Evolutionary conservation across 768 basidiomycete species (phyloP).

Genomic region (Lyophyllum atratum): DNA sequence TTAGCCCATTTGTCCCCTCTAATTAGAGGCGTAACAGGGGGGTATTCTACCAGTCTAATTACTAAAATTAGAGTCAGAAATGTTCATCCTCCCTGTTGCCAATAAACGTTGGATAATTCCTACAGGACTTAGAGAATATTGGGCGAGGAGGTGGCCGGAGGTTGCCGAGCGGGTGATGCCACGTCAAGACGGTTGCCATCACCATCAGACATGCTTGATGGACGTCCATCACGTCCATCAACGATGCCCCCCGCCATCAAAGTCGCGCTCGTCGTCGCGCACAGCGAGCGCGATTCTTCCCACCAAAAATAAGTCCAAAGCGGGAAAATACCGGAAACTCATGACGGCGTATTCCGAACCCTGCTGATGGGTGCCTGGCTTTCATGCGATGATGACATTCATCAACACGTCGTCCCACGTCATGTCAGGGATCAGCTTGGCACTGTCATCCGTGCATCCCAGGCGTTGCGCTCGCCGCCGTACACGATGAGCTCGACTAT

Average conservation of each 20-base stretch:
- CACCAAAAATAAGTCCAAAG: too few relatives aligned
- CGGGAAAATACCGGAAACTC: too few relatives aligned
- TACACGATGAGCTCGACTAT: too few relatives aligned
- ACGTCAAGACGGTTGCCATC: neutral
- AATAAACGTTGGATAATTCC: conserved; percentile 1
- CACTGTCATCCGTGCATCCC: too few relatives aligned
- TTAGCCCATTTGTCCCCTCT: neutral
- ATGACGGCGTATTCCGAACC: too few relatives aligned
- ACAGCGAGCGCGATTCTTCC: neutral
- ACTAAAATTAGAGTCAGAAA: neutral
- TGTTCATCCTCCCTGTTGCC: neutral
- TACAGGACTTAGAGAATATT: neutral
- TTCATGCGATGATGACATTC: too few relatives aligned
- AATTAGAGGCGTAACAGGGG: neutral
- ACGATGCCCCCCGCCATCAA: neutral
- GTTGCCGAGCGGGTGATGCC: neutral
- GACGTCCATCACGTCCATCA: neutral
- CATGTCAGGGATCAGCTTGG: too few relatives aligned
- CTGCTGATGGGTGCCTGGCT: too few relatives aligned
- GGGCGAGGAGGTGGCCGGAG: neutral
- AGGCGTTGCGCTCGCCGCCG: too few relatives aligned
- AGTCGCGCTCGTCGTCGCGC: neutral
- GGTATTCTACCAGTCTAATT: neutral
- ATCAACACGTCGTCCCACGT: too few relatives aligned
- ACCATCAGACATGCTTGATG: neutral